Conservation (phyloP, 768 basidiomycete genomes). For the Rhizopogon roseolus region DNA sequence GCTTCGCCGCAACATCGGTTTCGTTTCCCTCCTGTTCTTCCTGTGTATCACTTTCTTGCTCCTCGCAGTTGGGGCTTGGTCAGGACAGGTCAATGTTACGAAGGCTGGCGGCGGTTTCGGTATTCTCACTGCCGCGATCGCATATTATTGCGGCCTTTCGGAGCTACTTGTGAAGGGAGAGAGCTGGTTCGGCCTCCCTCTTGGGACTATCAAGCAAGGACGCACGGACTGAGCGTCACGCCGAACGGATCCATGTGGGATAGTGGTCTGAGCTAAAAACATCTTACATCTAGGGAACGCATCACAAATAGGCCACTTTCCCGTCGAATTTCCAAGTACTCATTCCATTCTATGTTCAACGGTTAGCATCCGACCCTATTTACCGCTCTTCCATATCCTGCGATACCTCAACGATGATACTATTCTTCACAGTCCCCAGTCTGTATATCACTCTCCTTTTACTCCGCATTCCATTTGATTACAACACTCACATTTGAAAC, state of each 20-base stretch:
- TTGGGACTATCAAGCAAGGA: conserved; percentile 24
- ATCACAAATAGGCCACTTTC: background rate
- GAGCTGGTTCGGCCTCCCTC: conserved; percentile 36
- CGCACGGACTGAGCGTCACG: background rate
- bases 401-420: background rate
- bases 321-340: background rate
- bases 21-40: conserved; percentile 47
- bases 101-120: conserved; percentile 44
- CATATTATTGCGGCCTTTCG: conserved; percentile 41
- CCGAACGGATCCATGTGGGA: background rate
- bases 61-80: conserved; percentile 37
- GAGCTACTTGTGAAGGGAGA: conserved; percentile 35
- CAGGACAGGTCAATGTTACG: conserved; percentile 10
- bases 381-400: background rate
- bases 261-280: background rate
- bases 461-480: background rate
- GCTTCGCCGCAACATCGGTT: conserved; percentile 43
- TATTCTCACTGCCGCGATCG: conserved; percentile 40
- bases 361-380: background rate
- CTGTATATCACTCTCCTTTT: background rate
- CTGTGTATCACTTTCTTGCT: conserved; percentile 50
- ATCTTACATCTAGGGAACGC: background rate
- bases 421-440: background rate
- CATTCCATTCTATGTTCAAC: background rate
- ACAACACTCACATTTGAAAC: too few relatives aligned